Evolutionary conservation across 495 filamentous ascomycete genomes (phyloP).

Genomic region (Talaromyces nanjingensis): DNA sequence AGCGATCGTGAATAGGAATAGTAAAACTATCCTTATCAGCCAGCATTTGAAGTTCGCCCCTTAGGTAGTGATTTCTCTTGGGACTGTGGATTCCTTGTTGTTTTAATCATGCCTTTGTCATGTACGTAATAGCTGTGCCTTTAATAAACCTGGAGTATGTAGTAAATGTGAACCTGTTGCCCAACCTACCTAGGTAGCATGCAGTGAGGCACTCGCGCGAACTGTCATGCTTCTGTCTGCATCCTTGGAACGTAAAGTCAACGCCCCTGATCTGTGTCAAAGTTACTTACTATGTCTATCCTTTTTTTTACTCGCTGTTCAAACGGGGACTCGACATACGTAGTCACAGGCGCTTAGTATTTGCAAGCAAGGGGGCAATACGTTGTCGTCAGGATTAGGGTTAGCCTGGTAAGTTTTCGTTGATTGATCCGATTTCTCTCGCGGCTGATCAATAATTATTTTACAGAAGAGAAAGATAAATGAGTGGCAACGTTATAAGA

Average conservation of each 20-base stretch:
- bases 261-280: not conserved
- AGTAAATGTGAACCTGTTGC: not conserved
- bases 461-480: not conserved
- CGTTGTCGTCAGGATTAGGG: not conserved
- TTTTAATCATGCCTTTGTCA: not conserved
- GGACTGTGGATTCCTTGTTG: not conserved
- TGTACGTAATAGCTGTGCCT: not conserved
- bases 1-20: not conserved
- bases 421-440: not conserved
- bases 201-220: not conserved
- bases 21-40: not conserved
- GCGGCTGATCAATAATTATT: not conserved
- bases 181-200: not conserved
- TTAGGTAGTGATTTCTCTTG: not conserved
- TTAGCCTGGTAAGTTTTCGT: not conserved
- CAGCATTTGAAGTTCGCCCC: not conserved
- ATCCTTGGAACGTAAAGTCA: not conserved
- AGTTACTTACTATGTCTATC: not conserved
- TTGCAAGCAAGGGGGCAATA: not conserved
- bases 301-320: not conserved
- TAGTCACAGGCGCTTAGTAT: not conserved
- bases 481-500: not conserved
- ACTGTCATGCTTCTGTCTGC: not conserved
- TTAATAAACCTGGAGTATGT: not conserved
- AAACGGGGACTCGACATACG: not conserved